Percentiles rank a stretch among this genome's conserved stretches.
phyloP scores from a whole-genome alignment of 305 asterid species.

The Fraxinus floribunda region DNA sequence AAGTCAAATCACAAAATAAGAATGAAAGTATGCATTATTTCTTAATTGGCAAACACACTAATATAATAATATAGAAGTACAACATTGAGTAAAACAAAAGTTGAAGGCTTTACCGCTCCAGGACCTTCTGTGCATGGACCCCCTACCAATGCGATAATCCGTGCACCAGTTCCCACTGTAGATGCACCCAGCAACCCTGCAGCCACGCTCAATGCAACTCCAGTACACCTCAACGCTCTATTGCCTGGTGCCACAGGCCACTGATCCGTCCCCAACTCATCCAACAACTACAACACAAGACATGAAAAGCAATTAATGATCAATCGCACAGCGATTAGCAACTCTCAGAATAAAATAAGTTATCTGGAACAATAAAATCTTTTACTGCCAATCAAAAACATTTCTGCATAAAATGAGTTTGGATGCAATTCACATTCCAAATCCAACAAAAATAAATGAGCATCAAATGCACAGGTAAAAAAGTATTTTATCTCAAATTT shows the following conservation, averaged over 20 bases:
- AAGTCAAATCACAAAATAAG: conserved; percentile 2
- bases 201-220: conserved; percentile 92
- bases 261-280: conserved; percentile 81
- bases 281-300: conserved; percentile 67
- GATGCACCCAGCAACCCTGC: conserved; percentile 88
- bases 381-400: conserved; percentile 8
- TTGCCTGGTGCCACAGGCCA: conserved; percentile 82
- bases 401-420: neutral
- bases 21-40: neutral
- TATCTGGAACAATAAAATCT: neutral
- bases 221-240: conserved; percentile 88
- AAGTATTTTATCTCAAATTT: neutral
- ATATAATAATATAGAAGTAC: neutral
- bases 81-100: conserved; percentile 12
- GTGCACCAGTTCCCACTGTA: conserved; percentile 74
- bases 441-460: conserved; percentile 1
- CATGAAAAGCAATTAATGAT: conserved; percentile 1
- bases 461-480: neutral
- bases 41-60: neutral
- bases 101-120: conserved; percentile 74
- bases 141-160: conserved; percentile 87
- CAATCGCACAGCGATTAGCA: conserved; percentile 5
- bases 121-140: conserved; percentile 99
- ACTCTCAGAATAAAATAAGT: neutral
- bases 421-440: neutral